Conservation (phyloP, 2,329 filamentous ascomycete species). For the Colletotrichum sp. region DNA sequence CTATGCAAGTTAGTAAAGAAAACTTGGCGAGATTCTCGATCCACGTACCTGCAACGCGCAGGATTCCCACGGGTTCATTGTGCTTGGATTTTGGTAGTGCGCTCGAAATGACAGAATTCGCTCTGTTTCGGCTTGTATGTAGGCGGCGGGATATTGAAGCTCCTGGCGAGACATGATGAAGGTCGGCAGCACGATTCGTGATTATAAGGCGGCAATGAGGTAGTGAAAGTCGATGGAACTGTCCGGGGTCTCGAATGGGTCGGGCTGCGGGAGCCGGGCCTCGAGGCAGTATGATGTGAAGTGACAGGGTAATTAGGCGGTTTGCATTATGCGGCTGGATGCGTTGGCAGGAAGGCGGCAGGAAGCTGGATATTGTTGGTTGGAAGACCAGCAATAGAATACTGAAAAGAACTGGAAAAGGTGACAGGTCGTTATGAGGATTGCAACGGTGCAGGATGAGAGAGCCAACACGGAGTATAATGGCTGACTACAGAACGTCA, state of each 20-base stretch:
- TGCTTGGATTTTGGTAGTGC: constrained; percentile 5
- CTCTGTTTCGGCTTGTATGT: neutral
- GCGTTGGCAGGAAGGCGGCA: neutral
- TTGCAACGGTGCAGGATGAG: neutral
- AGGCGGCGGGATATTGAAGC: neutral
- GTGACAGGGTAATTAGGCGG: neutral
- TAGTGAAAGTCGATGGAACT: neutral
- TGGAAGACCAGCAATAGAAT: neutral
- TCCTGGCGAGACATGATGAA: constrained; percentile 4
- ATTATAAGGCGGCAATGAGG: constrained; percentile 1
- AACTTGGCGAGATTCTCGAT: rapidly evolving
- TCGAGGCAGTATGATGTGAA: neutral
- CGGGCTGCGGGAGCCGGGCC: neutral
- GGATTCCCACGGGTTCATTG: constrained; percentile 40
- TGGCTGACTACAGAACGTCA: neutral
- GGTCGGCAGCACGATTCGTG: neutral
- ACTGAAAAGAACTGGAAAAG: neutral
- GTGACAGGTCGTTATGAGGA: constrained; percentile 1
- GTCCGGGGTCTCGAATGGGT: neutral
- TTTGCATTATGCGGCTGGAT: constrained; percentile 9
- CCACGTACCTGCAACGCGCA: constrained; percentile 38
- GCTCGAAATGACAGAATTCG: constrained; percentile 13
- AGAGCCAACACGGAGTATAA: neutral
- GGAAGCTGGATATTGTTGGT: neutral
- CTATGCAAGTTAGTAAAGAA: constrained; percentile 12